Percentiles rank a stretch among this genome's conserved stretches.
Evolutionary conservation across 2,329 filamentous ascomycete species (phyloP).

Genomic region (Pezicula rhizophila): DNA sequence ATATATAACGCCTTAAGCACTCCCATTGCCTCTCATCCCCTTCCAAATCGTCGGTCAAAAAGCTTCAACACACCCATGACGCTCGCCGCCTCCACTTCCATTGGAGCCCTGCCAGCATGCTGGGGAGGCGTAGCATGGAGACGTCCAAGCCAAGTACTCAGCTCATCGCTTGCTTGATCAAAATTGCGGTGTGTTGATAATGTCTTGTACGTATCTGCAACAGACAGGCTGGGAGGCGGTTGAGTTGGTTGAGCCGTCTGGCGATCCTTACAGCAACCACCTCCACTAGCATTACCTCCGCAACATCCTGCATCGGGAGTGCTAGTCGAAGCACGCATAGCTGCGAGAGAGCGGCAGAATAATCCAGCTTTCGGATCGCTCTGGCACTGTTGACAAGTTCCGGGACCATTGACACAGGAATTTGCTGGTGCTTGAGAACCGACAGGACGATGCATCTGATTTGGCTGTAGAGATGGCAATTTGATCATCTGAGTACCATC

Average conservation of each 20-base stretch:
- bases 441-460: slow-evolving; percentile 25
- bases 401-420: slow-evolving; percentile 54
- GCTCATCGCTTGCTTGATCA: slow-evolving; percentile 65
- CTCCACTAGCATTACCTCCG: slow-evolving; percentile 51
- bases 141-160: slow-evolving; percentile 70
- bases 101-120: slow-evolving; percentile 43
- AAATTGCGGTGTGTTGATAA: slow-evolving; percentile 73
- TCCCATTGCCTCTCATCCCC: slow-evolving; percentile 21
- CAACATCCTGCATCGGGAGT: slow-evolving; percentile 49
- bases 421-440: slow-evolving; percentile 12
- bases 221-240: slow-evolving; percentile 51
- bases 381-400: slow-evolving; percentile 73
- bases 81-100: slow-evolving; percentile 76
- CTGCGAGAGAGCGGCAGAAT: slow-evolving; percentile 76
- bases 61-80: slow-evolving; percentile 82
- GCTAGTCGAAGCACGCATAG: slow-evolving; percentile 34
- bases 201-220: slow-evolving; percentile 73
- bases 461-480: slow-evolving; percentile 40
- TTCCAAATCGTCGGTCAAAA: slow-evolving; percentile 69
- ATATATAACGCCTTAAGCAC: not conserved
- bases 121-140: slow-evolving; percentile 50
- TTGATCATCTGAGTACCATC: slow-evolving; percentile 54
- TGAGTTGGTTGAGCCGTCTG: slow-evolving; percentile 21
- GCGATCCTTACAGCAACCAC: slow-evolving; percentile 55
- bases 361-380: slow-evolving; percentile 73